Conservation (phyloP, 2,329 filamentous ascomycete species). For the Orbilia oligospora region DNA sequence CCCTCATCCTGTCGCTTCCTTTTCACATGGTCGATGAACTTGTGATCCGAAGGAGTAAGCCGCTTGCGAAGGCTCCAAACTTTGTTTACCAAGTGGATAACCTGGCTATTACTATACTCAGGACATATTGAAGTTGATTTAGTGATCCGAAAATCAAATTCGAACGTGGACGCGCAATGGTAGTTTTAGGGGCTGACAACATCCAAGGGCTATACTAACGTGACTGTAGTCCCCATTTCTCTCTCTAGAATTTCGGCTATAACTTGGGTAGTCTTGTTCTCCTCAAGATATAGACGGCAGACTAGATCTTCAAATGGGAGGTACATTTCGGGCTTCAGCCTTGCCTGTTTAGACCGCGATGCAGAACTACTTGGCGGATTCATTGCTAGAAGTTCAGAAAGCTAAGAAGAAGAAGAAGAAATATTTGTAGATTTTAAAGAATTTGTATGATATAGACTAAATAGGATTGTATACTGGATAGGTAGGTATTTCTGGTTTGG, state of each 20-base stretch:
- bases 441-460: neutral
- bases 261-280: neutral
- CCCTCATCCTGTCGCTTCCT: constrained; percentile 20
- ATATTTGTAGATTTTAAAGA: neutral
- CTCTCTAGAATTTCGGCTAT: neutral
- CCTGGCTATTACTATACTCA: neutral
- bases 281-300: constrained; percentile 18
- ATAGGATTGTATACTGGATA: neutral
- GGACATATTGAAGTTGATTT: neutral
- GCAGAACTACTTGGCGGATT: constrained; percentile 1
- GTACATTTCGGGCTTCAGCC: constrained; percentile 19
- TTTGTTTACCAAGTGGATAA: constrained; percentile 28
- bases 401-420: neutral
- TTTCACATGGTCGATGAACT: constrained; percentile 13
- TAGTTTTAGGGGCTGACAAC: too few species aligned
- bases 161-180: too few species aligned
- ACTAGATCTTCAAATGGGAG: constrained; percentile 6
- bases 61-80: constrained; percentile 29
- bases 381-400: neutral
- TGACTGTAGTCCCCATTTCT: neutral
- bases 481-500: neutral
- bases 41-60: constrained; percentile 2
- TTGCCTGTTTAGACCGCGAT: constrained; percentile 11
- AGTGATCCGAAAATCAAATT: neutral
- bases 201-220: neutral